These are phyloP conservation scores for Zygosaccharomyces kombuchaensis DNA, from an alignment of 805 yeast species.

Conservation along the genomic window DNA sequence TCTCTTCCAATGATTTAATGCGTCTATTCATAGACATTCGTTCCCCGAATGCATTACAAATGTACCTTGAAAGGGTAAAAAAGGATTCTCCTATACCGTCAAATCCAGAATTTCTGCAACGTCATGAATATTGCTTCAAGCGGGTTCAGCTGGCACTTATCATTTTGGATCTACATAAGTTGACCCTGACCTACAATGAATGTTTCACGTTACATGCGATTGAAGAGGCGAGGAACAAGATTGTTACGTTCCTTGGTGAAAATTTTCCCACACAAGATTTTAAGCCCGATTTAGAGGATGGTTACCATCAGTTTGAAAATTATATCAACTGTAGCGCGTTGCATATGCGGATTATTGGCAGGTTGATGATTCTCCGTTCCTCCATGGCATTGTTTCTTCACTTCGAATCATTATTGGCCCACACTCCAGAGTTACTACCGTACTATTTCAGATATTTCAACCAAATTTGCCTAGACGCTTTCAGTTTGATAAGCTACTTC, in stretches of 20 bases:
- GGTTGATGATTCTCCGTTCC: conserved; percentile 26
- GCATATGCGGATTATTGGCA: conserved; percentile 26
- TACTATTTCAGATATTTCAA: conserved; percentile 23
- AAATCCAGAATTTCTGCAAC: conserved; percentile 12
- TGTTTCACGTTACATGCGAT: conserved; percentile 20
- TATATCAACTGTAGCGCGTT: conserved; percentile 18
- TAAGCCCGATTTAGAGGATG: conserved; percentile 1
- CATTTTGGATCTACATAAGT: conserved; percentile 26
- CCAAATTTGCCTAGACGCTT: conserved; percentile 17
- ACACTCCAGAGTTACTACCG: conserved; percentile 14
- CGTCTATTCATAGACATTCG: conserved; percentile 21
- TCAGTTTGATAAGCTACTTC: conserved; percentile 20
- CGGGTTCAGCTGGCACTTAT: conserved; percentile 26
- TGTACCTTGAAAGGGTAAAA: conserved; percentile 22
- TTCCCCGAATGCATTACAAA: conserved; percentile 15
- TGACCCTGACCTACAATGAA: conserved; percentile 25
- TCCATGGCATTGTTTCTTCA: conserved; percentile 29
- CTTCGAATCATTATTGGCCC: conserved; percentile 22
- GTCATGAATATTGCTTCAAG: conserved; percentile 25
- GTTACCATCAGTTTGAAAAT: conserved; percentile 1
- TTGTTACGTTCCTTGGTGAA: conserved; percentile 22
- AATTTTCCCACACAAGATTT: conserved; percentile 14
- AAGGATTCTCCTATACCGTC: conserved; percentile 15
- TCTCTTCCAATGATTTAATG: conserved; percentile 14
- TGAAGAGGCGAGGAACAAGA: conserved; percentile 21